Conservation (phyloP, 805 yeast species). For the Danielia oregonensis region DNA sequence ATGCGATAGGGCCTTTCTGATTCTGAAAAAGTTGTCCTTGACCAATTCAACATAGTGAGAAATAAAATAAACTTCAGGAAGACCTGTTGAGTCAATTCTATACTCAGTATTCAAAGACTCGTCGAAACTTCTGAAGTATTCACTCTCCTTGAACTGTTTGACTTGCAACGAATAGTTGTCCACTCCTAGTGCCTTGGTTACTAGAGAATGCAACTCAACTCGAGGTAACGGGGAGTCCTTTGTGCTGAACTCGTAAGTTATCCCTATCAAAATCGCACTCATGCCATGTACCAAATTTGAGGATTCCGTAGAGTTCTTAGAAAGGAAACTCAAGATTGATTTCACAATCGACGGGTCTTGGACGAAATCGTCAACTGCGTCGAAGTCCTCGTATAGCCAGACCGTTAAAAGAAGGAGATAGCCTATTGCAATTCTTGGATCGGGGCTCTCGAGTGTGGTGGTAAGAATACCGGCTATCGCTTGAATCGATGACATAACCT, state of each 20-base stretch:
- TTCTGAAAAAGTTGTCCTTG: conserved; percentile 63
- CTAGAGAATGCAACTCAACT: conserved; percentile 52
- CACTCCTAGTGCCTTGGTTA: conserved; percentile 72
- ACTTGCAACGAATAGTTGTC: conserved; percentile 75
- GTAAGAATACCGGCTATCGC: conserved; percentile 73
- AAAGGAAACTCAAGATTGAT: conserved; percentile 62
- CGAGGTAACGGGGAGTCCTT: conserved; percentile 61
- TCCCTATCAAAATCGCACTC: conserved; percentile 67
- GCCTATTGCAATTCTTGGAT: conserved; percentile 74
- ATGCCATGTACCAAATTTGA: conserved; percentile 65
- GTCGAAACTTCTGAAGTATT: conserved; percentile 54
- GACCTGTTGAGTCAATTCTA: conserved; percentile 73
- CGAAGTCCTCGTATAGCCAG: conserved; percentile 76
- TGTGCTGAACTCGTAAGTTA: conserved; percentile 72
- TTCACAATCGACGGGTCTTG: conserved; percentile 63
- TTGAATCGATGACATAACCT: conserved; percentile 64
- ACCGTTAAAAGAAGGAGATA: conserved; percentile 68
- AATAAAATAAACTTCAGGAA: conserved; percentile 79
- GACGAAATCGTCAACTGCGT: conserved; percentile 72
- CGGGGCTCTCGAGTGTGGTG: conserved; percentile 55
- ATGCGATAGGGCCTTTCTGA: conserved; percentile 65
- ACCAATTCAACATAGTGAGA: conserved; percentile 59
- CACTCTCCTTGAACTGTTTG: conserved; percentile 63
- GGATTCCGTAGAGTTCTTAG: conserved; percentile 44
- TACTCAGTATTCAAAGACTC: conserved; percentile 9